These are phyloP conservation scores for Tephrocybe rancida DNA, from an alignment of 768 basidiomycete species.

Conservation along the genomic window DNA sequence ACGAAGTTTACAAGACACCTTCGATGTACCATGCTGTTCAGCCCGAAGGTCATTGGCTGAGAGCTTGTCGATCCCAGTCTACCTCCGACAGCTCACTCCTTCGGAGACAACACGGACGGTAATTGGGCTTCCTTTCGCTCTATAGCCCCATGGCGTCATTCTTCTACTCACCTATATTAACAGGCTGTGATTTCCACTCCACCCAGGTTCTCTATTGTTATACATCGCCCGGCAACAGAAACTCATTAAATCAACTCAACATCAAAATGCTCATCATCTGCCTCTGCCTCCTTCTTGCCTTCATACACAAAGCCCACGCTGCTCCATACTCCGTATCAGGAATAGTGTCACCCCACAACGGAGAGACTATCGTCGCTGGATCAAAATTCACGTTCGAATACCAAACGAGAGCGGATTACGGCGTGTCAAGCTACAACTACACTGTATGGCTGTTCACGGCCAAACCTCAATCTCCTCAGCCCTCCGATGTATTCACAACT, in stretches of 20 bases:
- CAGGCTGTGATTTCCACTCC: too few species aligned
- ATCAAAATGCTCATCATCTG: neutral
- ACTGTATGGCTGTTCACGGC: conserved; percentile 45
- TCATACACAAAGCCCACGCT: neutral
- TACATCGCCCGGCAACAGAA: neutral
- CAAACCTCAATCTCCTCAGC: conserved; percentile 22
- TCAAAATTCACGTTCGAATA: conserved; percentile 42
- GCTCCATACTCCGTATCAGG: neutral
- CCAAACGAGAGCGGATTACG: conserved; percentile 39
- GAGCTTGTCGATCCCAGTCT: too few species aligned
- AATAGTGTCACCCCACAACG: conserved; percentile 26
- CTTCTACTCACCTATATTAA: too few species aligned
- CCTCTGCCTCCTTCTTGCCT: neutral
- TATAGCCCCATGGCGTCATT: too few species aligned
- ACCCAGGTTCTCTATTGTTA: too few species aligned
- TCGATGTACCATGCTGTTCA: neutral
- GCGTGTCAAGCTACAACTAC: conserved; percentile 41
- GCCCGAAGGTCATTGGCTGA: too few species aligned
- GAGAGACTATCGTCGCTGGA: conserved; percentile 41
- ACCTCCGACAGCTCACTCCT: too few species aligned
- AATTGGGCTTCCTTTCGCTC: too few species aligned
- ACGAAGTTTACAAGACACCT: neutral
- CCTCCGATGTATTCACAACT: conserved; percentile 31
- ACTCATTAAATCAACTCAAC: neutral
- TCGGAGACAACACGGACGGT: too few species aligned